Evolutionary conservation across 169 alveolate species (phyloP).

Genomic region (Plasmodium gaboni): DNA sequence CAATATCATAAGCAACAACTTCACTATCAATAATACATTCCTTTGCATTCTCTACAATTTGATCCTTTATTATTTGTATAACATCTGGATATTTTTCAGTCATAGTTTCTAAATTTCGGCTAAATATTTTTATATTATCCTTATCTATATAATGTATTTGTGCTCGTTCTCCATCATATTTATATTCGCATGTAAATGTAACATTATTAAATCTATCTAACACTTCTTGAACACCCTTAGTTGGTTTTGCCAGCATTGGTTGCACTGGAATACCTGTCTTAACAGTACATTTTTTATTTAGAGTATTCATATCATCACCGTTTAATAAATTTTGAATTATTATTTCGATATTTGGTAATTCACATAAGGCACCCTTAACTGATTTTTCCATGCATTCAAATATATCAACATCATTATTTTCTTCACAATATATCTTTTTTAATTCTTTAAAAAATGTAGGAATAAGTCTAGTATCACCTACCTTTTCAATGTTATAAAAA

Average conservation of each 20-base stretch:
- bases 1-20: conserved; percentile 96
- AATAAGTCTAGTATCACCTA: conserved; percentile 61
- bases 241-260: conserved; percentile 99
- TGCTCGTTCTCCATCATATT: conserved; percentile 98
- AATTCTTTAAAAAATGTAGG: conserved; percentile 62
- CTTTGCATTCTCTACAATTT: conserved; percentile 78
- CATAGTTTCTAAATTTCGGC: conserved; percentile 95
- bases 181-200: conserved; percentile 97
- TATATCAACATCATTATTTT: conserved; percentile 66
- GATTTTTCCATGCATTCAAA: conserved; percentile 89
- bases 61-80: conserved; percentile 79
- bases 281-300: conserved; percentile 92
- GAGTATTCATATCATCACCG: conserved; percentile 85
- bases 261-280: conserved; percentile 98
- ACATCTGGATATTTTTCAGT: conserved; percentile 86
- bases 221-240: conserved; percentile 90
- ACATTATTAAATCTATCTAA: conserved; percentile 92
- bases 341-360: conserved; percentile 93
- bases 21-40: conserved; percentile 96
- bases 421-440: conserved; percentile 62
- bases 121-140: conserved; percentile 87
- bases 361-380: conserved; percentile 92
- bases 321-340: conserved; percentile 91
- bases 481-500: conserved; percentile 65
- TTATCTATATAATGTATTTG: conserved; percentile 93